Conservation (phyloP, 2,329 filamentous ascomycete genomes). For the Fusarium pseudocircinatum region DNA sequence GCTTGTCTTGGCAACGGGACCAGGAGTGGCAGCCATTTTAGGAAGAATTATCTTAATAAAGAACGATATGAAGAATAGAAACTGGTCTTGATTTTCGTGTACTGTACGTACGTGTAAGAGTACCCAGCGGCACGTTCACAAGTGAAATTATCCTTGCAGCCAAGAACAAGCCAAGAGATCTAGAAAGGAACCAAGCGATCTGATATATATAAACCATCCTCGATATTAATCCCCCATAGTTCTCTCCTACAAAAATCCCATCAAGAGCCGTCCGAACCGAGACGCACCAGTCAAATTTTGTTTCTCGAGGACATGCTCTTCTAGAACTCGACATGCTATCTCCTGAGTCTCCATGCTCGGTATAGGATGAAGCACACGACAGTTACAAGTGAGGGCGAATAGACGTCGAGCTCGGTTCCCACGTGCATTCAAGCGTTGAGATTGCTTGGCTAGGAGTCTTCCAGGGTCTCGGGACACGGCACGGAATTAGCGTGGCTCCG, state of each 20-base stretch:
- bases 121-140: conserved; percentile 4
- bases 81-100: conserved; percentile 1
- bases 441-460: conserved; percentile 31
- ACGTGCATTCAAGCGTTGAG: conserved; percentile 36
- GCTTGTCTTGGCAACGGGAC: conserved; percentile 56
- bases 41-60: background rate
- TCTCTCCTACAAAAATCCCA: background rate
- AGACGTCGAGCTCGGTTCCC: conserved; percentile 10
- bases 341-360: conserved; percentile 23
- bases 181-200: background rate
- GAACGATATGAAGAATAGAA: background rate
- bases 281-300: conserved; percentile 8
- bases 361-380: conserved; percentile 34
- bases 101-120: background rate
- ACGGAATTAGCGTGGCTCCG: conserved; percentile 24
- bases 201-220: conserved; percentile 15
- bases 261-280: conserved; percentile 32
- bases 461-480: conserved; percentile 34
- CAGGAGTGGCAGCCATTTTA: conserved; percentile 26
- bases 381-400: conserved; percentile 31
- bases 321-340: background rate
- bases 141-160: conserved; percentile 18
- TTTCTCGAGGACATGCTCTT: conserved; percentile 6
- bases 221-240: background rate
- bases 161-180: conserved; percentile 20